phyloP scores from a whole-genome alignment of 208 protist species.

The Leishmania aethiopica region DNA sequence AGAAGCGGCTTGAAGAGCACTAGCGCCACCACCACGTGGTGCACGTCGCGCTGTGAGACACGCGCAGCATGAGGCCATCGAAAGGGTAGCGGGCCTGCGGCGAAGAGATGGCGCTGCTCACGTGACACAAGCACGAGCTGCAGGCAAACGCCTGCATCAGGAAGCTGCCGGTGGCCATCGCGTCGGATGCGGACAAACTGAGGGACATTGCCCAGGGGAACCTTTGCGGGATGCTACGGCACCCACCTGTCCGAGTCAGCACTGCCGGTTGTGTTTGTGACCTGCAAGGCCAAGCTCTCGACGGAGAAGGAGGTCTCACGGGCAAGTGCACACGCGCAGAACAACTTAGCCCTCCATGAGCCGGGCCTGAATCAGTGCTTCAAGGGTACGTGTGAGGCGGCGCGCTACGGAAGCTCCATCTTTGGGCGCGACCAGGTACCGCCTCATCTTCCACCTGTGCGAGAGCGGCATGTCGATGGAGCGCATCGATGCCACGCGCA shows the following conservation, averaged over 20 bases:
- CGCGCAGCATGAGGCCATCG: conserved; percentile 48
- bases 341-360: conserved; percentile 53
- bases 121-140: background rate
- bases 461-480: background rate
- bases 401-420: background rate
- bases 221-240: conserved; percentile 54
- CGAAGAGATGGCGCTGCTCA: conserved; percentile 41
- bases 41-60: conserved; percentile 50
- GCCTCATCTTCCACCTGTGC: background rate
- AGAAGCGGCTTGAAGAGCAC: conserved; percentile 38
- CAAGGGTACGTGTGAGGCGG: background rate
- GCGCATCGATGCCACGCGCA: background rate
- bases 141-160: background rate
- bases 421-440: background rate
- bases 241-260: conserved; percentile 27
- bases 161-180: background rate
- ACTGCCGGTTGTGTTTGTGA: conserved; percentile 44
- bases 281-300: conserved; percentile 34
- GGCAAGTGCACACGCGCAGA: conserved; percentile 43
- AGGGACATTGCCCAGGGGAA: conserved; percentile 22
- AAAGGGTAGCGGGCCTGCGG: conserved; percentile 37
- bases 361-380: conserved; percentile 30
- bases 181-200: background rate
- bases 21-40: conserved; percentile 52
- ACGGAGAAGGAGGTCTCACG: conserved; percentile 39